Conservation (phyloP, 345 rosid species). For the Camelina hispida region DNA sequence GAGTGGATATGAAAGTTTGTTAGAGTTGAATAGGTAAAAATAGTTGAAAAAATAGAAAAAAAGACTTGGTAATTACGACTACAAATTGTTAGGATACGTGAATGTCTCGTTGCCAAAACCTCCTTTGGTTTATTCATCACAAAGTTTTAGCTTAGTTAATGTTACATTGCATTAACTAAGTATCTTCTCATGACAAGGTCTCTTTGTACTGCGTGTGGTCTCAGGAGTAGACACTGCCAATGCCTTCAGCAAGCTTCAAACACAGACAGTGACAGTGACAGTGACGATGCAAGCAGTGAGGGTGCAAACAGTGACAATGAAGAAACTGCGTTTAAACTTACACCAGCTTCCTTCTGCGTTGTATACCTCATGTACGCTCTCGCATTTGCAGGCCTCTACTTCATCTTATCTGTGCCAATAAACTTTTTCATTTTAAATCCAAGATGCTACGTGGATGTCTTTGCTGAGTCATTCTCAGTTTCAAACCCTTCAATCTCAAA, state of each 20-base stretch:
- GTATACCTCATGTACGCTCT: not conserved
- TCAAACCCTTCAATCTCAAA: not conserved
- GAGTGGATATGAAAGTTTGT: not conserved
- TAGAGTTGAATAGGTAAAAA: too few relatives aligned
- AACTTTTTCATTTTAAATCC: too few relatives aligned
- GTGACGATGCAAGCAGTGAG: too few relatives aligned
- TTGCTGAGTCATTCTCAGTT: conserved; percentile 12
- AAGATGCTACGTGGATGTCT: conserved; percentile 1
- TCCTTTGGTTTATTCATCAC: not conserved
- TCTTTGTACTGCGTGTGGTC: not conserved
- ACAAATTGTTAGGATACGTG: not conserved
- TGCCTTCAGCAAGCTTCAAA: not conserved
- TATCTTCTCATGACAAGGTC: not conserved
- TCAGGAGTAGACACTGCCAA: not conserved
- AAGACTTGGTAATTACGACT: too few relatives aligned
- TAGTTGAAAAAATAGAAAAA: too few relatives aligned
- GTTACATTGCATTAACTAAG: too few relatives aligned
- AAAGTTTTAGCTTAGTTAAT: not conserved
- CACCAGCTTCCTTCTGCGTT: conserved; percentile 6
- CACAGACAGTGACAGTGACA: not conserved
- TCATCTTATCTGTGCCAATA: not conserved
- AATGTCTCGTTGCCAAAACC: not conserved
- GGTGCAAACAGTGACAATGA: not conserved
- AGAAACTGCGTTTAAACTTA: conserved; percentile 8
- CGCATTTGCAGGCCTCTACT: not conserved